phyloP scores from a whole-genome alignment of 1,284 basidiomycete genomes.

The Cutaneotrichosporon cutaneum region DNA sequence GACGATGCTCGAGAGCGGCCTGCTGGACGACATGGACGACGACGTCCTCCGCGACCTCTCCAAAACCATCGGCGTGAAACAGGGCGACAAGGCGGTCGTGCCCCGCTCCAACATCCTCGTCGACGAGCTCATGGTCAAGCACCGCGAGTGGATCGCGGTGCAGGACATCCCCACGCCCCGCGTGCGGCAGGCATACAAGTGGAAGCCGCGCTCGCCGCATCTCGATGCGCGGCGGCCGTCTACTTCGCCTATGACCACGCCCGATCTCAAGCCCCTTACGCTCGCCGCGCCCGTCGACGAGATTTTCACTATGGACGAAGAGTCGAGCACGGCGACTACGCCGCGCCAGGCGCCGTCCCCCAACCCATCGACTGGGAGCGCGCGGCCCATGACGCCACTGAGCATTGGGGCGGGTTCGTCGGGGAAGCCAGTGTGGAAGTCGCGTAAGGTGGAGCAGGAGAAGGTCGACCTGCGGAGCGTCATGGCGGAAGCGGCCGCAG shows the following conservation, averaged over 20 bases:
- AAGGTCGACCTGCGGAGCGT: conserved; percentile 77
- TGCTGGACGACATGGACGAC: conserved; percentile 69
- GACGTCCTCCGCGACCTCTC: conserved; percentile 70
- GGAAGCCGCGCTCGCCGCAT: conserved; percentile 56
- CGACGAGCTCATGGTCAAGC: conserved; percentile 63
- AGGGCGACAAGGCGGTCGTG: conserved; percentile 67
- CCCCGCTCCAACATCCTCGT: conserved; percentile 63
- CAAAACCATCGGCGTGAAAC: conserved; percentile 62
- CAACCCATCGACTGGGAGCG: conserved; percentile 25
- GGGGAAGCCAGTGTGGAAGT: conserved; percentile 55
- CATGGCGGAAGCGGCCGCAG: conserved; percentile 67
- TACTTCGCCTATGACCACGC: conserved; percentile 12
- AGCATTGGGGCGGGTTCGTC: conserved; percentile 23
- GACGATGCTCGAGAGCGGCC: conserved; percentile 74
- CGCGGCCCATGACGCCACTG: conserved; percentile 58
- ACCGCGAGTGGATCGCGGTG: conserved; percentile 71
- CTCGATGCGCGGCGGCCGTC: conserved; percentile 41
- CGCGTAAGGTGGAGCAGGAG: conserved; percentile 50
- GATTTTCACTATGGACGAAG: conserved; percentile 55
- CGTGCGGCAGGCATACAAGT: conserved; percentile 53
- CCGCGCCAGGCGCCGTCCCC: conserved; percentile 16
- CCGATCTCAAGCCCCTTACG: conserved; percentile 33
- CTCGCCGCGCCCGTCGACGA: conserved; percentile 39
- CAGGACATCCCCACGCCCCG: conserved; percentile 77
- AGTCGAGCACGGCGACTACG: conserved; percentile 26